These are phyloP conservation scores for Apiospora pterosperma DNA, from an alignment of 2,329 filamentous ascomycete genomes.

Conservation along the genomic window DNA sequence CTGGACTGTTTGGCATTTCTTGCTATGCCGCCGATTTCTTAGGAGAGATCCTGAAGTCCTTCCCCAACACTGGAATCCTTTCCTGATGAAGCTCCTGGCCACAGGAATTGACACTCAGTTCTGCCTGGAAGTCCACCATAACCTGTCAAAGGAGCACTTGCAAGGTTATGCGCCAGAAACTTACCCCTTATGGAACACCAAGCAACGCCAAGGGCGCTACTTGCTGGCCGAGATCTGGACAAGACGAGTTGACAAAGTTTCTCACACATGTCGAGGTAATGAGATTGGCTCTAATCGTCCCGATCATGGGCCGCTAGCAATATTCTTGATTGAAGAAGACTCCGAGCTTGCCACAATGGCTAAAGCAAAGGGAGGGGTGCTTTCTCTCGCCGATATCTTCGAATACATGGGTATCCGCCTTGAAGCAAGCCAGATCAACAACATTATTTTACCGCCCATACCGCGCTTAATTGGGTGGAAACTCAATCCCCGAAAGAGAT, in stretches of 20 bases:
- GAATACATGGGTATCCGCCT: background rate
- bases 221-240: background rate
- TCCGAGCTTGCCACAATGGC: background rate
- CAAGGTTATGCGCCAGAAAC: background rate
- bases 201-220: background rate
- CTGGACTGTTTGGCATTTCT: background rate
- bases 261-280: accelerated
- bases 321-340: background rate
- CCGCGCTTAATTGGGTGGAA: background rate
- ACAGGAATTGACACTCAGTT: background rate
- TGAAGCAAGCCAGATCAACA: background rate
- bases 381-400: background rate
- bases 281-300: background rate
- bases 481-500: no score
- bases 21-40: background rate
- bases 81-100: background rate
- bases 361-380: background rate
- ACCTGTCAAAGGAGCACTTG: background rate
- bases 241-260: background rate
- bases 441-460: background rate
- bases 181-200: background rate
- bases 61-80: background rate
- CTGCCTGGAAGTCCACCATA: background rate
- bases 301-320: background rate
- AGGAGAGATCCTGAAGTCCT: background rate